Conservation (phyloP, 2,329 filamentous ascomycete genomes). For the Monilinia polystroma region DNA sequence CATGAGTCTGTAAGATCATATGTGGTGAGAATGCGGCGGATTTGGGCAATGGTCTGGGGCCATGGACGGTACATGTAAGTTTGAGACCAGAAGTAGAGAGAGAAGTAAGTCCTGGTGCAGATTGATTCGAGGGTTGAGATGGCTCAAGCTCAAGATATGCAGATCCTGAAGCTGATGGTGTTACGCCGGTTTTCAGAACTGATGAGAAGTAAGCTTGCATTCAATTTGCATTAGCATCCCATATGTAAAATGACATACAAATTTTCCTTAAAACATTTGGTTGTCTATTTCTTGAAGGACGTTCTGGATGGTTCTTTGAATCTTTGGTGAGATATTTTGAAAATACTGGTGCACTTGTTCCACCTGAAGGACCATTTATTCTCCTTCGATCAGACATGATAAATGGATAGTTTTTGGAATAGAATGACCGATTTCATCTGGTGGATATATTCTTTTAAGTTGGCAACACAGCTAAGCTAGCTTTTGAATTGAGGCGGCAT, state of each 20-base stretch:
- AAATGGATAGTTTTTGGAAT: constrained; percentile 1
- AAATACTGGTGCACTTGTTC: constrained; percentile 73
- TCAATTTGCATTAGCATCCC: not conserved
- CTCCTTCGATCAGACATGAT: constrained; percentile 81
- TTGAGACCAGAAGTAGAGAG: constrained; percentile 65
- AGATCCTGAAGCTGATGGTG: constrained; percentile 89
- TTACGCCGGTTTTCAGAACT: constrained; percentile 90
- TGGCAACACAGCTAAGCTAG: not conserved
- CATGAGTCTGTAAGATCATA: constrained; percentile 84
- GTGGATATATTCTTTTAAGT: not conserved
- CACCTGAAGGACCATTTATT: constrained; percentile 81
- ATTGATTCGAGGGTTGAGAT: constrained; percentile 47
- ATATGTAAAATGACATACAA: constrained; percentile 57
- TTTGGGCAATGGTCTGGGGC: constrained; percentile 83
- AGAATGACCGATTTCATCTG: not conserved
- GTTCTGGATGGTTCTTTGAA: constrained; percentile 45
- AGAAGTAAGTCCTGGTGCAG: constrained; percentile 49
- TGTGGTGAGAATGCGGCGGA: constrained; percentile 91
- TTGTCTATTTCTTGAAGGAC: constrained; percentile 57
- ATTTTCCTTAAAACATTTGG: constrained; percentile 77
- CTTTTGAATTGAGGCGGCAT: not conserved
- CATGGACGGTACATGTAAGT: constrained; percentile 89
- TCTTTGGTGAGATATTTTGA: constrained; percentile 50
- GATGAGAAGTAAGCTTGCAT: constrained; percentile 13
- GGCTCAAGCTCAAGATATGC: constrained; percentile 74